phyloP scores from a whole-genome alignment of 1,284 basidiomycete species.

The Blastosporella zonata region DNA sequence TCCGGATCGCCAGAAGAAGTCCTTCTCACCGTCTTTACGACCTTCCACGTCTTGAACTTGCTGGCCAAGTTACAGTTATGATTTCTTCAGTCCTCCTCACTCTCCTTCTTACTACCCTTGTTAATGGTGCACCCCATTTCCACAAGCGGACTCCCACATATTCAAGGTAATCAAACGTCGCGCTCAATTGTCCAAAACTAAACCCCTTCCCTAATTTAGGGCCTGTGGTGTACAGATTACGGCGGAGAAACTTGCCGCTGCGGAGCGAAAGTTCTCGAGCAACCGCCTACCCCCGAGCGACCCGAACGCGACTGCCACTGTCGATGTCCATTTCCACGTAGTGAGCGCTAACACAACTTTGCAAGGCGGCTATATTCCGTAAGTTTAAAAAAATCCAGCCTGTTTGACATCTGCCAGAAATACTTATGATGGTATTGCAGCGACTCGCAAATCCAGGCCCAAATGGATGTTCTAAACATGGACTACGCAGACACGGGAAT shows the following conservation, averaged over 20 bases:
- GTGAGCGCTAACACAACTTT: slow-evolving; percentile 30
- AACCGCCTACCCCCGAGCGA: slow-evolving; percentile 23
- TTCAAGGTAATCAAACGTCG: slow-evolving; percentile 5
- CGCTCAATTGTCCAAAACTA: background rate
- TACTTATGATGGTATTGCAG: slow-evolving; percentile 14
- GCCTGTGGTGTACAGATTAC: slow-evolving; percentile 36
- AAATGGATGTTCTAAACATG: slow-evolving; percentile 31
- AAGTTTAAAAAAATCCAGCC: slow-evolving; percentile 7
- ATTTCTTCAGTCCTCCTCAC: slow-evolving; percentile 17
- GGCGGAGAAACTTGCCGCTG: slow-evolving; percentile 27
- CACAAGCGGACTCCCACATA: slow-evolving; percentile 7
- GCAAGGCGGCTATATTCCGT: slow-evolving; percentile 32
- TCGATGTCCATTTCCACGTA: slow-evolving; percentile 36
- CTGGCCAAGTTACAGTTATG: slow-evolving; percentile 16
- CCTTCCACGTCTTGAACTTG: slow-evolving; percentile 11
- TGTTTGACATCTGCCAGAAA: background rate
- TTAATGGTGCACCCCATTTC: slow-evolving; percentile 16
- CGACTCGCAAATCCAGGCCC: slow-evolving; percentile 29
- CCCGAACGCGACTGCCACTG: slow-evolving; percentile 27
- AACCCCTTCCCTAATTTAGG: background rate
- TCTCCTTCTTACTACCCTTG: slow-evolving; percentile 18
- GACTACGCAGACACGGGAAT: slow-evolving; percentile 31
- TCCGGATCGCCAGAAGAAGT: background rate
- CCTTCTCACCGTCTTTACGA: slow-evolving; percentile 13
- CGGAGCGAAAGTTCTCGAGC: slow-evolving; percentile 37